Evolutionary conservation across 257 asterid species (phyloP), one percentile per base, ranked within the genome.

Genomic region (Fraxinus americana): DNA sequence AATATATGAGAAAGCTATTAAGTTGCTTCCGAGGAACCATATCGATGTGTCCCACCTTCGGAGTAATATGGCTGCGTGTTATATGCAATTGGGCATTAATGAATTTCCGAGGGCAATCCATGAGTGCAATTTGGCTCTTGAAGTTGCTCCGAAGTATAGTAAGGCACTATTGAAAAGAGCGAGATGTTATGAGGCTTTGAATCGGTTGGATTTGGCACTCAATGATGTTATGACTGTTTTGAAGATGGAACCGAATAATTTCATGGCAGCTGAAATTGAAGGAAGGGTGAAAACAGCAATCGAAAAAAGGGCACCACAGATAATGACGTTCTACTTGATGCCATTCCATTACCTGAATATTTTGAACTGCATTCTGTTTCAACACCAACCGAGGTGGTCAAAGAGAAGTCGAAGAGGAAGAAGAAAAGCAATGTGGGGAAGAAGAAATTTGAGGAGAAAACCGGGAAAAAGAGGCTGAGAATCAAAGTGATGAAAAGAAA

Each of bases 131-230:
- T 86, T 93, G 83, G 93, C 98, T 59, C 97, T 93, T 67, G 97
- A 91, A 75, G 96, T 93, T 73, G 86, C 98, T 50, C 97, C 98
- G 2, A 91, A 88, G 66, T 90, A 91, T 34, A 88, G 94, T 75
- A 93, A 93, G 87, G 97, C 98, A 0, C 88, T 93, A 41, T 75
- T 93, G 92, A 93, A 93, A 91, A 88, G 96, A 84, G 89, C 97
- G 67, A 81, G 97, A 88, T 93, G 98, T 86, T 93, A 93, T 75
- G 98, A 93, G 88, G 94, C 96, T 9, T 72, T 93, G 85, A 83
- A 90, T 82, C 85, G 83, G 91, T 84, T 91, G 45, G 91, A 90
- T 81, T 87, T 93, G 88, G 92, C 97, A 0, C 81, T 83, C 32
- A 88, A 92, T 80, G 98, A 93, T 81, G 94, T 91, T 75, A 87